Conservation (phyloP, 2,329 filamentous ascomycete species). For the Ascosphaera acerosa region DNA sequence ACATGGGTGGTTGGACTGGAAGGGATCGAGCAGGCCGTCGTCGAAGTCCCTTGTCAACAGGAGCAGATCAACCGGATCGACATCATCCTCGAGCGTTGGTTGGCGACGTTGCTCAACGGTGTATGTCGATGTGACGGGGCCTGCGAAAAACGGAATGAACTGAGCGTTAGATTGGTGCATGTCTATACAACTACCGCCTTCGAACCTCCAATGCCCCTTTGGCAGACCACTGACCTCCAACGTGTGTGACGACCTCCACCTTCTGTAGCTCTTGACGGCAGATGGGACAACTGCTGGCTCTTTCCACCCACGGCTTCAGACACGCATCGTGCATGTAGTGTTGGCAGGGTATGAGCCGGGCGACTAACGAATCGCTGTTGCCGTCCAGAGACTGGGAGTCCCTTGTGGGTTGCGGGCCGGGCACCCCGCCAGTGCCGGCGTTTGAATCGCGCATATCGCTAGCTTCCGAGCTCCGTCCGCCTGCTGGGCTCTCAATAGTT, state of each 20-base stretch:
- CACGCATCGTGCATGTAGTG: slow-evolving; percentile 87
- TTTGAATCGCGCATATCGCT: no score
- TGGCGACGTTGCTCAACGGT: slow-evolving; percentile 32
- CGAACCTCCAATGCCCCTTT: no score
- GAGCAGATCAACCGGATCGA: slow-evolving; percentile 41
- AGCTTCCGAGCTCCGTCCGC: no score
- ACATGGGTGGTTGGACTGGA: slow-evolving; percentile 49
- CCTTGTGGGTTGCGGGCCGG: slow-evolving; percentile 3
- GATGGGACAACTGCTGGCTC: slow-evolving; percentile 94
- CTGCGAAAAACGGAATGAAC: slow-evolving; percentile 16
- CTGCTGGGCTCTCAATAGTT: no score
- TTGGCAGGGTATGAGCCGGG: slow-evolving; percentile 48
- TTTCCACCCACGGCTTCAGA: slow-evolving; percentile 79
- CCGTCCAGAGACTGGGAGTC: slow-evolving; percentile 4
- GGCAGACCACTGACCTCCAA: slow-evolving; percentile 66
- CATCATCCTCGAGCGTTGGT: no score
- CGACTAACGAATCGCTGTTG: slow-evolving; percentile 26
- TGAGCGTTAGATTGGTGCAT: no score
- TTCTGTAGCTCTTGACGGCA: slow-evolving; percentile 79
- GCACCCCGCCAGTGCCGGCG: no score
- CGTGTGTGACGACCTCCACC: slow-evolving; percentile 55
- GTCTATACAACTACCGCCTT: no score
- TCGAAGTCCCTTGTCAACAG: slow-evolving; percentile 39
- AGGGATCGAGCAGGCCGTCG: slow-evolving; percentile 40
- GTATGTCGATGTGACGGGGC: slow-evolving; percentile 32